These are phyloP conservation scores for Ganoderma multipileum DNA, from an alignment of 1,284 basidiomycete genomes.

Conservation along the genomic window DNA sequence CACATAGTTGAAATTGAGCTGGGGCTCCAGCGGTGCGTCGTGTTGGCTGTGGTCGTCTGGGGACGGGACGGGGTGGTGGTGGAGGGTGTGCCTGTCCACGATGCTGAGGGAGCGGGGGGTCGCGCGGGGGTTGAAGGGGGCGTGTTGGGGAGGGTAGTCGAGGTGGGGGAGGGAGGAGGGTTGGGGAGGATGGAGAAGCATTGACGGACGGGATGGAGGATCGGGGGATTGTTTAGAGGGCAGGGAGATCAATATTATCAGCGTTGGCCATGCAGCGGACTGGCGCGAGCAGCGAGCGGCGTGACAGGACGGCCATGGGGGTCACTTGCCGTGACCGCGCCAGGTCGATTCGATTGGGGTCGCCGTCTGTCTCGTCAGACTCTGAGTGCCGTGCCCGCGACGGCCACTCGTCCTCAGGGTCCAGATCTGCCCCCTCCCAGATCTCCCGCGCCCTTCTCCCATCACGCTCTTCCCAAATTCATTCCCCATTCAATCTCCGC, in stretches of 20 bases:
- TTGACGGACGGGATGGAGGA: constrained; percentile 29
- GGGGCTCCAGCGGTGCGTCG: constrained; percentile 26
- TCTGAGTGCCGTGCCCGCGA: constrained; percentile 8
- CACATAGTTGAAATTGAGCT: constrained; percentile 28
- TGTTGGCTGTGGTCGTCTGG: constrained; percentile 16
- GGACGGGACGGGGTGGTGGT: constrained; percentile 11
- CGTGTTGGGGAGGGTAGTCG: constrained; percentile 24
- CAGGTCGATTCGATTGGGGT: background rate
- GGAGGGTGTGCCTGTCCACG: constrained; percentile 28
- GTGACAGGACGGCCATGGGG: background rate
- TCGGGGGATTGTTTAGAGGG: constrained; percentile 16
- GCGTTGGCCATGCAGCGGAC: constrained; percentile 7
- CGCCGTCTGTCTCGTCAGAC: constrained; percentile 3
- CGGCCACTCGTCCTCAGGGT: constrained; percentile 25
- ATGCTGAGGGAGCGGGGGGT: constrained; percentile 27
- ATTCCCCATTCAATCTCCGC: constrained; percentile 32
- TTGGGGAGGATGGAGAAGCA: constrained; percentile 32
- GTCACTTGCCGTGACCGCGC: constrained; percentile 4
- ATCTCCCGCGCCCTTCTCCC: constrained; percentile 22
- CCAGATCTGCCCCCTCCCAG: constrained; percentile 26
- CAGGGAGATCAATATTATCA: constrained; percentile 23
- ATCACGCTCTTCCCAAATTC: constrained; percentile 28
- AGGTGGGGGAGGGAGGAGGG: constrained; percentile 26
- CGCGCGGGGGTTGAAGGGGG: constrained; percentile 19
- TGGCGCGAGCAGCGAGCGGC: constrained; percentile 9